Evolutionary conservation across 2,329 filamentous ascomycete genomes (phyloP).

Genomic region (Xylaria sp.): DNA sequence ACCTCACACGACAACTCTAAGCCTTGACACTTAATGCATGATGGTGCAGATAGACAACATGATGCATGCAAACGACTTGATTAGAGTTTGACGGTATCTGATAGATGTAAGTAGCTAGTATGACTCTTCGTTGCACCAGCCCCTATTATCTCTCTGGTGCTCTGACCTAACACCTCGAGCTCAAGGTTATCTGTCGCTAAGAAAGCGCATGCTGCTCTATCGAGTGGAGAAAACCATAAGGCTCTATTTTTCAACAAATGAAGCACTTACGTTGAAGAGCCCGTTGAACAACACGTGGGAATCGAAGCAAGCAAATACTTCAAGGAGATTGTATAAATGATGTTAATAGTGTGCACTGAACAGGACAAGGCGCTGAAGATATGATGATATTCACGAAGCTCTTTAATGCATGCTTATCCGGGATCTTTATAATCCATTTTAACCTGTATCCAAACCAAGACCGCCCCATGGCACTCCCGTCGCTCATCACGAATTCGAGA

Average conservation of each 20-base stretch:
- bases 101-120: not conserved
- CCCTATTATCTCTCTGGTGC: not conserved
- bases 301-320: not conserved
- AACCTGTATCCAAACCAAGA: conserved; percentile 15
- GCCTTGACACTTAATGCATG: too few relatives aligned
- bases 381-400: not conserved
- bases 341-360: not conserved
- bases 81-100: not conserved
- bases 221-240: not conserved
- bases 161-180: not conserved
- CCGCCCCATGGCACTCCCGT: not conserved
- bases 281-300: not conserved
- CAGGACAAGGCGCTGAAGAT: not conserved
- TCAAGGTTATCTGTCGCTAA: too few relatives aligned
- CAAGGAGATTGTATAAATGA: not conserved
- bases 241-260: not conserved
- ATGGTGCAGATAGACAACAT: too few relatives aligned
- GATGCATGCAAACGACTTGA: not conserved
- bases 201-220: not conserved
- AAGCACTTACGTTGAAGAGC: not conserved
- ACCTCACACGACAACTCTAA: too few relatives aligned
- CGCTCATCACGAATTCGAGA: not conserved
- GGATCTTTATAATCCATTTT: not conserved
- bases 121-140: not conserved
- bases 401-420: conserved; percentile 8